These are phyloP conservation scores for Coemansia furcata DNA, from an alignment of 192 early-diverging fungal species.

Conservation along the genomic window DNA sequence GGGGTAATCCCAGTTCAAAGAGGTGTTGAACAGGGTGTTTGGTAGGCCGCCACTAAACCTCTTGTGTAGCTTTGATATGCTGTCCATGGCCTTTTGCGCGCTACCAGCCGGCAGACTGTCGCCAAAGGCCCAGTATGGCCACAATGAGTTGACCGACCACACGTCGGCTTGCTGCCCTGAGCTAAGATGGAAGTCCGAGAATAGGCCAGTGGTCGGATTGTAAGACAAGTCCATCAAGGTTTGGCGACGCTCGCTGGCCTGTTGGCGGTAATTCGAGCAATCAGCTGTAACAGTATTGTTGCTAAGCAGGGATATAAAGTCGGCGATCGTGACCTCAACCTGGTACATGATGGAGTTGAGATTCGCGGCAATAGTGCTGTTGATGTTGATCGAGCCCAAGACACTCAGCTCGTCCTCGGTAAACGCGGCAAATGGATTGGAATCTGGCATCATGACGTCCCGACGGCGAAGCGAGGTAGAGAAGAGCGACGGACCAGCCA, in stretches of 20 bases:
- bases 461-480: conserved; percentile 19
- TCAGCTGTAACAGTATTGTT: conserved; percentile 12
- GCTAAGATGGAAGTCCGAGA: conserved; percentile 60
- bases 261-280: conserved; percentile 15
- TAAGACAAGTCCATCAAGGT: conserved; percentile 58
- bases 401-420: conserved; percentile 27
- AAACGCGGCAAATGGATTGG: conserved; percentile 33
- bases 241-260: conserved; percentile 48
- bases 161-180: conserved; percentile 35
- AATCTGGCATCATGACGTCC: conserved; percentile 12
- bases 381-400: conserved; percentile 55
- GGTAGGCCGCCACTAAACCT: conserved; percentile 61
- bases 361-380: conserved; percentile 61
- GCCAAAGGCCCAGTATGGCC: conserved; percentile 62
- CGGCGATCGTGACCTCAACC: conserved; percentile 28
- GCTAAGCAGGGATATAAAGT: conserved; percentile 19
- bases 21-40: conserved; percentile 58
- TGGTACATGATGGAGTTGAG: conserved; percentile 69
- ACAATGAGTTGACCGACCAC: conserved; percentile 58
- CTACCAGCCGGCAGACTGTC: conserved; percentile 13
- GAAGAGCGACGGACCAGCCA: conserved; percentile 21
- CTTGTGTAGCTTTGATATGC: conserved; percentile 35
- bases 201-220: conserved; percentile 50
- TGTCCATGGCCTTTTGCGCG: conserved; percentile 45
- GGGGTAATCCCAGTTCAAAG: conserved; percentile 69